A percentile compares a stretch with the other conserved stretches of the same genome.
These are phyloP conservation scores for Penicillium sp. DNA, from an alignment of 2,329 filamentous ascomycete species.

Conservation along the genomic window DNA sequence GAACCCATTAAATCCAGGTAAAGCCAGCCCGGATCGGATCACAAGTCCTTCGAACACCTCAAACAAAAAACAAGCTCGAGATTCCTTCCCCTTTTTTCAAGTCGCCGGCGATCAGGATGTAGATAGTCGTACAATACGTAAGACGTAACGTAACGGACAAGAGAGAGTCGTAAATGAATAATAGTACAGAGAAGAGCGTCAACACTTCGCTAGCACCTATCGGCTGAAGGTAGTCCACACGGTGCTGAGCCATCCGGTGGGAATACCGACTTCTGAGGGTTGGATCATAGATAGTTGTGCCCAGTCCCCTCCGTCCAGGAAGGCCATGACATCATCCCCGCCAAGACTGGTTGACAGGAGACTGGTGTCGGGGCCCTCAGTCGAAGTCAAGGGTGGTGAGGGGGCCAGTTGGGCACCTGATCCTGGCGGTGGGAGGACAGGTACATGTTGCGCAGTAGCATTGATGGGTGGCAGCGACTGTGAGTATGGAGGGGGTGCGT, in stretches of 20 bases:
- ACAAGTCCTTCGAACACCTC: background rate
- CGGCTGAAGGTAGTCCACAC: conserved; percentile 36
- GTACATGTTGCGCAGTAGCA: conserved; percentile 32
- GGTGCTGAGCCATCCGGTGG: conserved; percentile 37
- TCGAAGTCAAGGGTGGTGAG: conserved; percentile 33
- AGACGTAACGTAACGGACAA: conserved; percentile 16
- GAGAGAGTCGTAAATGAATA: conserved; percentile 19
- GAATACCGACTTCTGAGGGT: conserved; percentile 32
- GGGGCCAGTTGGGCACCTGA: conserved; percentile 30
- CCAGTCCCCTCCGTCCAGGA: conserved; percentile 38
- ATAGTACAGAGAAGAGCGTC: conserved; percentile 26
- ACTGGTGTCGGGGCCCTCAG: conserved; percentile 23
- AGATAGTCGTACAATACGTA: conserved; percentile 29
- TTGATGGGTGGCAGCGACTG: conserved; percentile 42
- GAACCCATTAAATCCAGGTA: background rate
- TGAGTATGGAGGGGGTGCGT: conserved; percentile 34
- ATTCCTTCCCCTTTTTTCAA: conserved; percentile 3
- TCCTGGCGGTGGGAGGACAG: conserved; percentile 38
- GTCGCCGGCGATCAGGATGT: conserved; percentile 10
- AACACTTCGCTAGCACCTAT: conserved; percentile 13
- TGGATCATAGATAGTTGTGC: conserved; percentile 27
- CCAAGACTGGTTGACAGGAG: conserved; percentile 35
- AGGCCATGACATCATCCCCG: conserved; percentile 40
- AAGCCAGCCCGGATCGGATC: background rate
- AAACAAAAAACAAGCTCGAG: background rate